Evolutionary conservation across 768 basidiomycete genomes (phyloP).

Genomic region (Sistotremastrum suecicum): DNA sequence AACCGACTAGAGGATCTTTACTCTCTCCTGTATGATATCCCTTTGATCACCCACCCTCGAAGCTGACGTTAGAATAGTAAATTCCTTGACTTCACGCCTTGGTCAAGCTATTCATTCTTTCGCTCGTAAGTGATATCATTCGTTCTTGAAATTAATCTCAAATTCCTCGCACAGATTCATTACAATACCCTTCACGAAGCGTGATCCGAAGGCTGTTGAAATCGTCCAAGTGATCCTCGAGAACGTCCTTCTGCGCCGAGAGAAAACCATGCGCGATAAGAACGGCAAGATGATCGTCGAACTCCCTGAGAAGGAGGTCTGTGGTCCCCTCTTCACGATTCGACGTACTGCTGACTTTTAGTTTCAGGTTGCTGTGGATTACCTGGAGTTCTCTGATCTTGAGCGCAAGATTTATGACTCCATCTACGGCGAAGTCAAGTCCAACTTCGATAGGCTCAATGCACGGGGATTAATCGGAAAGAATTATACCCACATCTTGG

Average conservation of each 20-base stretch:
- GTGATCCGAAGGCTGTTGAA: conserved; percentile 86
- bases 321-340: conserved; percentile 5
- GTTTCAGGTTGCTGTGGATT: conserved; percentile 47
- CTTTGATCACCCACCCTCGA: neutral
- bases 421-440: conserved; percentile 67
- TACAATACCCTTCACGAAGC: conserved; percentile 80
- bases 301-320: conserved; percentile 72
- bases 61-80: conserved; percentile 28
- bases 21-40: conserved; percentile 46
- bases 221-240: conserved; percentile 92
- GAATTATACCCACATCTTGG: conserved; percentile 80
- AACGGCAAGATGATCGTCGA: conserved; percentile 83
- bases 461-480: conserved; percentile 66
- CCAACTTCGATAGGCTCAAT: conserved; percentile 64
- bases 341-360: neutral
- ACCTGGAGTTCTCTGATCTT: conserved; percentile 62
- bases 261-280: conserved; percentile 83
- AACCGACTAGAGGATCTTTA: conserved; percentile 88
- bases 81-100: conserved; percentile 65
- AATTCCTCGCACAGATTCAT: conserved; percentile 46
- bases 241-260: conserved; percentile 72
- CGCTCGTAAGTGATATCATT: conserved; percentile 44
- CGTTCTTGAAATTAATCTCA: conserved; percentile 1
- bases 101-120: conserved; percentile 81
- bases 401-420: conserved; percentile 86